Percentiles rank a stretch among this genome's conserved stretches.
Conservation (phyloP, 23 red algal genomes). For the Pyropia yezoensis region DNA sequence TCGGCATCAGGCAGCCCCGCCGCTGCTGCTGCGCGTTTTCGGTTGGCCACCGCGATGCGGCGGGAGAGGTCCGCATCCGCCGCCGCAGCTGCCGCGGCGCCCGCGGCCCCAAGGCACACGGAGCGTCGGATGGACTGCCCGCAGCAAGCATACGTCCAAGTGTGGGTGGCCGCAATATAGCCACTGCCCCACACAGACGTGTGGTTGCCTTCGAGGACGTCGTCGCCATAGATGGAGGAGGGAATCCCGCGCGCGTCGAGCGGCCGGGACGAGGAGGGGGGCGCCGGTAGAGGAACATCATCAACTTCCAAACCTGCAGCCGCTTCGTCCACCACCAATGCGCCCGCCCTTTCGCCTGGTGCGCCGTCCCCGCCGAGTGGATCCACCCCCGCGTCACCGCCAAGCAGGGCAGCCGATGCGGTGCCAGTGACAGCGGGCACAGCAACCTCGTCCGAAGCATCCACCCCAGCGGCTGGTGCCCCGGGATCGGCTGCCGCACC, state of each 20-base stretch:
- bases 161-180: constrained; percentile 26
- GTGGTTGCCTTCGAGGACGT: constrained; percentile 71
- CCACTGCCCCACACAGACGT: constrained; percentile 73
- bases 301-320: too few species aligned
- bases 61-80: constrained; percentile 2
- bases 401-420: too few species aligned
- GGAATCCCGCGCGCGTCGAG: constrained; percentile 7
- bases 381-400: too few species aligned
- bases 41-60: too few species aligned
- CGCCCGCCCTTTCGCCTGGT: constrained; percentile 15
- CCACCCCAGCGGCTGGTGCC: not conserved
- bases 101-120: constrained; percentile 8
- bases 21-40: not conserved
- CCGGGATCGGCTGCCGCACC: not conserved
- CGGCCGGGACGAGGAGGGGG: constrained; percentile 2
- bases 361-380: not conserved
- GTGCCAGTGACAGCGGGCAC: too few species aligned
- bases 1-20: too few species aligned
- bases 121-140: constrained; percentile 13
- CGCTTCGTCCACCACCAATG: not conserved
- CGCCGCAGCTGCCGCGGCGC: constrained; percentile 1
- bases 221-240: constrained; percentile 66
- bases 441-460: too few species aligned
- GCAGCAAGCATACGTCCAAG: constrained; percentile 86
- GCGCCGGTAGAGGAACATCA: too few species aligned